Base-by-base conservation (phyloP, 2,329 filamentous ascomycete species). In the Microdochium bolleyi region DNA sequence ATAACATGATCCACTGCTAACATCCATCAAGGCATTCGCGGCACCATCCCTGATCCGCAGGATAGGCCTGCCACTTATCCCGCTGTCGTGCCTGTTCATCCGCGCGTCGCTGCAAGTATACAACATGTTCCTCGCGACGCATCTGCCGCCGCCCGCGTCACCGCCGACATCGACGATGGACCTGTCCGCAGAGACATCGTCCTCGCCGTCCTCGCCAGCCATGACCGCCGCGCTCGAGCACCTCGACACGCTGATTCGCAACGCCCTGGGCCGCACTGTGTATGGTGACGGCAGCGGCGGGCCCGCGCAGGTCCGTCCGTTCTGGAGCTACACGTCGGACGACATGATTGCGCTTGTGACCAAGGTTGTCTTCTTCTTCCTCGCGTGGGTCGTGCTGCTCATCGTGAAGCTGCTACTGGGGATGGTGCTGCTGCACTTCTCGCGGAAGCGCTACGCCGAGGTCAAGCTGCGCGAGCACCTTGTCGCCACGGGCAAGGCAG, bases 41-140 rank as follows among this genome's bases (percentile, higher is more conserved):
- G 88, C 95, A 24, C 92, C 94, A 24, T 92, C 95, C 24, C 75
- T 99, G 2, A 96, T 90, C 3, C 88, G 92, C 54, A 84, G 94
- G 19, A 82, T 99, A 0, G 94, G 94, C 1, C 76, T 99, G 1
- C 94, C 94, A 0, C 86, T 97, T 27, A 88, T 99, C 49, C 94
- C 94, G 0, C 77, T 99, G 0, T 92, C 92, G 1, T 97, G 92
- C 61, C 83, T 99, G 49, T 96, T 99, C 70, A 94, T 99, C 67
- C 85, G 95, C 46, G 90, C 95, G 49, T 92, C 89, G 1, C 80
- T 97, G 46, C 94, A 99, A 67, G 96, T 92, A 7, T 99, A 97
- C 69, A 88, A 96, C 70, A 97, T 97, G 92, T 95, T 97, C 64
- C 80, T 97, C 14, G 89, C 92, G 3, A 92, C 89, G 0, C 86